A percentile compares a stretch with the other conserved stretches of the same genome.
phyloP scores from a whole-genome alignment of 345 rosid genomes.

The Lumnitzera racemosa region DNA sequence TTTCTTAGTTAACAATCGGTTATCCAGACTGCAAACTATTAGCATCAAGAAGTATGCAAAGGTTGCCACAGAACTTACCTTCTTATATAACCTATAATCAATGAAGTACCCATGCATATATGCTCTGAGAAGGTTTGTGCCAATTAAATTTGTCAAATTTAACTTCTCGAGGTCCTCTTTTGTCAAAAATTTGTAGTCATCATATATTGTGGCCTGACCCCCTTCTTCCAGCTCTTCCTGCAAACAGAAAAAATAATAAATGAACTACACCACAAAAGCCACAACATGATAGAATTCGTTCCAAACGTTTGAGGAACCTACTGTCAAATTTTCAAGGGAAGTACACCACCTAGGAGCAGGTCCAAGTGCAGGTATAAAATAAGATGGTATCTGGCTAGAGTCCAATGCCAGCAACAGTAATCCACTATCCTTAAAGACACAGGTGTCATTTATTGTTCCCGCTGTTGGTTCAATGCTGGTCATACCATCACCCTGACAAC shows the following conservation, averaged over 20 bases:
- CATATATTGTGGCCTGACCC: constrained; percentile 72
- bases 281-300: not conserved
- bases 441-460: constrained; percentile 79
- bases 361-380: constrained; percentile 86
- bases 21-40: too few relatives aligned
- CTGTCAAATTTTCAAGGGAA: constrained; percentile 73
- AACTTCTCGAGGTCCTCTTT: constrained; percentile 81
- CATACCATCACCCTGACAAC: constrained; percentile 73
- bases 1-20: too few relatives aligned
- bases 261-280: not conserved
- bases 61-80: constrained; percentile 28
- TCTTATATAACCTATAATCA: constrained; percentile 63
- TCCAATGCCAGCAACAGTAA: constrained; percentile 80
- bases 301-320: constrained; percentile 13
- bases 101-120: constrained; percentile 91
- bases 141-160: constrained; percentile 72
- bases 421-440: constrained; percentile 84
- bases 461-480: constrained; percentile 88
- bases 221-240: constrained; percentile 97
- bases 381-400: constrained; percentile 75
- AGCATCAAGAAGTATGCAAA: too few relatives aligned
- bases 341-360: constrained; percentile 97
- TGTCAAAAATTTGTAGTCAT: constrained; percentile 77
- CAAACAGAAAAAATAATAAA: constrained; percentile 9
- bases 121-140: constrained; percentile 89